Evolutionary conservation across 2,329 filamentous ascomycete genomes (phyloP).

Genomic region (Talaromyces rugulosus): DNA sequence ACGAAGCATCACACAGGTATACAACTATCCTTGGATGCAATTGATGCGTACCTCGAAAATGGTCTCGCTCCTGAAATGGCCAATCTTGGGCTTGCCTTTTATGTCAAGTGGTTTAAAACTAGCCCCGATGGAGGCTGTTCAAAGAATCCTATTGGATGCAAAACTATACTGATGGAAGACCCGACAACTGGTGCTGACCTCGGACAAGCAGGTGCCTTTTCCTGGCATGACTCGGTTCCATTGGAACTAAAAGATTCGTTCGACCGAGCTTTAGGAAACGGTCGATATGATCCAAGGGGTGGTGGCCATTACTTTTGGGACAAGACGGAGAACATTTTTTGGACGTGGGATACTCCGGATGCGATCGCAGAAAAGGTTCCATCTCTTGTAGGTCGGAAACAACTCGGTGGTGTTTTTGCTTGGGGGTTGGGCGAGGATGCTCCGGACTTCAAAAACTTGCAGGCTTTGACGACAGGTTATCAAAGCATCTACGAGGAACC

Average conservation of each 20-base stretch:
- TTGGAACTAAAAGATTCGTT: slow-evolving; percentile 37
- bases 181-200: slow-evolving; percentile 54
- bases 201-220: slow-evolving; percentile 54
- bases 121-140: slow-evolving; percentile 33
- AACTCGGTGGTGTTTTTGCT: slow-evolving; percentile 50
- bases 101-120: slow-evolving; percentile 62
- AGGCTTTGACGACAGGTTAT: slow-evolving; percentile 20
- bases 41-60: slow-evolving; percentile 42
- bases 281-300: slow-evolving; percentile 29
- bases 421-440: slow-evolving; percentile 53
- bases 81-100: slow-evolving; percentile 64
- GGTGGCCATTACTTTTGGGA: slow-evolving; percentile 53
- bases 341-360: slow-evolving; percentile 54
- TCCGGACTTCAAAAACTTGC: slow-evolving; percentile 31
- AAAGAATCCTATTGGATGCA: slow-evolving; percentile 49
- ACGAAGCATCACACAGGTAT: slow-evolving; percentile 62
- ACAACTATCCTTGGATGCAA: slow-evolving; percentile 43
- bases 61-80: slow-evolving; percentile 51
- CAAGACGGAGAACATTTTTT: slow-evolving; percentile 42
- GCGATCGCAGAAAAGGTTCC: slow-evolving; percentile 47
- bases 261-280: slow-evolving; percentile 37
- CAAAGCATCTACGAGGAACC: background rate
- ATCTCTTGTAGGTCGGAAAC: slow-evolving; percentile 38
- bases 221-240: slow-evolving; percentile 25
- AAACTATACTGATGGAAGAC: slow-evolving; percentile 55